Conservation (phyloP, 805 yeast genomes). For the Barnettozyma salicaria region DNA sequence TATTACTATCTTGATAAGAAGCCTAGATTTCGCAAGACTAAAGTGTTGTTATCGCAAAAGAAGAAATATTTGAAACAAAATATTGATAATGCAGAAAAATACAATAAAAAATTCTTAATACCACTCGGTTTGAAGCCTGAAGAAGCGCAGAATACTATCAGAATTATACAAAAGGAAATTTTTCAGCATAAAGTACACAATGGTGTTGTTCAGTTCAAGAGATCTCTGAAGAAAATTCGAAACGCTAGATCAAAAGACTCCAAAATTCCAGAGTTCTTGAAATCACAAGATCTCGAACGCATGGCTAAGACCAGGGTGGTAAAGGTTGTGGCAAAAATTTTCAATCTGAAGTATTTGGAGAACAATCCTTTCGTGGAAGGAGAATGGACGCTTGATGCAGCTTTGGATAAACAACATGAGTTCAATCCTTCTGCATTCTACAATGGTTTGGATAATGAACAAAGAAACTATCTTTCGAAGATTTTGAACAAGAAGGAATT, state of each 20-base stretch:
- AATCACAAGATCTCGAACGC: conserved; percentile 22
- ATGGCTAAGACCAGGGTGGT: conserved; percentile 21
- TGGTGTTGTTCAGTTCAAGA: conserved; percentile 35
- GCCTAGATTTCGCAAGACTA: conserved; percentile 10
- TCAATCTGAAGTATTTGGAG: conserved; percentile 13
- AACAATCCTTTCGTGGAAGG: conserved; percentile 19
- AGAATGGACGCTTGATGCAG: conserved; percentile 21
- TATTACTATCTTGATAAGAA: conserved; percentile 9
- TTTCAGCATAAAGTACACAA: conserved; percentile 47
- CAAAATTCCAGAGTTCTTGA: conserved; percentile 17
- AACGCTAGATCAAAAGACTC: conserved; percentile 12
- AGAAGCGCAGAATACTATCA: conserved; percentile 42
- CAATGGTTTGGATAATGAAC: conserved; percentile 29
- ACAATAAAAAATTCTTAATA: conserved; percentile 9
- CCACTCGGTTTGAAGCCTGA: conserved; percentile 18
- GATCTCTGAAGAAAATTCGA: conserved; percentile 30
- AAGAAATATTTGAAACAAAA: conserved; percentile 9
- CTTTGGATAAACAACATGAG: conserved; percentile 27
- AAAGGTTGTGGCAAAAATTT: conserved; percentile 16
- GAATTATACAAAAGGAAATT: conserved; percentile 37
- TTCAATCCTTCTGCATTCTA: conserved; percentile 44
- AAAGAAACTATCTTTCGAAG: conserved; percentile 31
- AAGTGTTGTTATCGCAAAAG: conserved; percentile 3
- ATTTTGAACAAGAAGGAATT: conserved; percentile 40
- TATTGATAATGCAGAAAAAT: conserved; percentile 6